These are phyloP conservation scores for Debaryomycetaceae sp. DNA, from an alignment of 1,139 yeast genomes.

Conservation along the genomic window DNA sequence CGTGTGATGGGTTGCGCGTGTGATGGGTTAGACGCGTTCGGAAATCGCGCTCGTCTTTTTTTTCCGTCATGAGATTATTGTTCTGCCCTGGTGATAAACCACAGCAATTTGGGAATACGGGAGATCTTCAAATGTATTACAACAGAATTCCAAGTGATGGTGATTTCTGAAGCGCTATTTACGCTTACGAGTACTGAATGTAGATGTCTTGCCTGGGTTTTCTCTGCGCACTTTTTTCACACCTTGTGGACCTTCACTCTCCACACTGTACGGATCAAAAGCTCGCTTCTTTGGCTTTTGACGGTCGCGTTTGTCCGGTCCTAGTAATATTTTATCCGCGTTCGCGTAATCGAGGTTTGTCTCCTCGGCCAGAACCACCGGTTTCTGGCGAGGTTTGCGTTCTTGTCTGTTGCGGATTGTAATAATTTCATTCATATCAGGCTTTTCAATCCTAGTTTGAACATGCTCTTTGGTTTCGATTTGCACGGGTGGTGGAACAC, in stretches of 20 bases:
- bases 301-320: constrained; percentile 10
- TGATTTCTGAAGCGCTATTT: constrained; percentile 1
- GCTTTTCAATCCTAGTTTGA: constrained; percentile 2
- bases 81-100: too few species aligned
- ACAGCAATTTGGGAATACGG: too few species aligned
- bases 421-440: constrained; percentile 40
- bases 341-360: constrained; percentile 35
- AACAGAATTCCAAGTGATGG: not conserved
- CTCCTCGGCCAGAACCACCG: constrained; percentile 5
- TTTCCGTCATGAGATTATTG: too few species aligned
- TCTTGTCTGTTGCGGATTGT: constrained; percentile 33
- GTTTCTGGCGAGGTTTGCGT: constrained; percentile 5
- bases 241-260: constrained; percentile 39
- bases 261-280: constrained; percentile 50
- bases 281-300: constrained; percentile 24
- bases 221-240: constrained; percentile 33
- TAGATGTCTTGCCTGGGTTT: constrained; percentile 36
- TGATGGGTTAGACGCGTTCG: too few species aligned
- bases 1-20: too few species aligned
- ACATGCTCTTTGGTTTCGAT: constrained; percentile 5
- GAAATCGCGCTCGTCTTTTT: too few species aligned
- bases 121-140: not conserved
- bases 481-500: constrained; percentile 2
- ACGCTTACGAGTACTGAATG: constrained; percentile 23
- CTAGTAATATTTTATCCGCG: constrained; percentile 37